Evolutionary conservation across 2,329 filamentous ascomycete species (phyloP).

Genomic region (Hansfordia pulvinata): DNA sequence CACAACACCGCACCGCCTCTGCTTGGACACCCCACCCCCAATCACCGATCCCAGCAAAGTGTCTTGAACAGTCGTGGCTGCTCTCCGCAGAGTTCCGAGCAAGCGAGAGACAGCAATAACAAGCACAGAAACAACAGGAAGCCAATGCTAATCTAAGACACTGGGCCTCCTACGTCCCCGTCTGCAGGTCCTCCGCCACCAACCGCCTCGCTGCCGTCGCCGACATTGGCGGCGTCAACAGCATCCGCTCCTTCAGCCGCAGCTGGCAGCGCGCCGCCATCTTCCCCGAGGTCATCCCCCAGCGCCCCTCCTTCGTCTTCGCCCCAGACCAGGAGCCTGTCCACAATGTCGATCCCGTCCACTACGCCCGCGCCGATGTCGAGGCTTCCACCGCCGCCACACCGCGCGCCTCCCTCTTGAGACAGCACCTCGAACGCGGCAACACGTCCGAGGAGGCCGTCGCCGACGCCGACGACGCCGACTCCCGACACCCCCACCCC

Average conservation of each 20-base stretch:
- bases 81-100: too few relatives aligned
- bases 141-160: too few relatives aligned
- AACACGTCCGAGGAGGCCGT: conserved; percentile 14
- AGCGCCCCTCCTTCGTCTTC: conserved; percentile 60
- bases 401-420: conserved; percentile 29
- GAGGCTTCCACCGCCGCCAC: too few relatives aligned
- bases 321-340: conserved; percentile 38
- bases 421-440: conserved; percentile 37
- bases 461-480: conserved; percentile 12
- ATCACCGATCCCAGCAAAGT: too few relatives aligned
- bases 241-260: conserved; percentile 81
- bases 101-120: background rate
- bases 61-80: too few relatives aligned
- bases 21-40: too few relatives aligned
- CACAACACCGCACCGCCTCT: conserved; percentile 6
- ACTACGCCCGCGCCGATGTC: conserved; percentile 26
- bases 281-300: conserved; percentile 78
- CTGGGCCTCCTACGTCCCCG: too few relatives aligned
- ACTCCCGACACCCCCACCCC: conserved; percentile 8
- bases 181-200: conserved; percentile 42
- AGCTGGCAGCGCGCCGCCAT: conserved; percentile 85
- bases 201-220: conserved; percentile 41
- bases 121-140: background rate
- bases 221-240: conserved; percentile 82
- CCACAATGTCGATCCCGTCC: conserved; percentile 19